These are phyloP conservation scores for Bacidia gigantensis DNA, from an alignment of 495 filamentous ascomycete species.

Conservation along the genomic window DNA sequence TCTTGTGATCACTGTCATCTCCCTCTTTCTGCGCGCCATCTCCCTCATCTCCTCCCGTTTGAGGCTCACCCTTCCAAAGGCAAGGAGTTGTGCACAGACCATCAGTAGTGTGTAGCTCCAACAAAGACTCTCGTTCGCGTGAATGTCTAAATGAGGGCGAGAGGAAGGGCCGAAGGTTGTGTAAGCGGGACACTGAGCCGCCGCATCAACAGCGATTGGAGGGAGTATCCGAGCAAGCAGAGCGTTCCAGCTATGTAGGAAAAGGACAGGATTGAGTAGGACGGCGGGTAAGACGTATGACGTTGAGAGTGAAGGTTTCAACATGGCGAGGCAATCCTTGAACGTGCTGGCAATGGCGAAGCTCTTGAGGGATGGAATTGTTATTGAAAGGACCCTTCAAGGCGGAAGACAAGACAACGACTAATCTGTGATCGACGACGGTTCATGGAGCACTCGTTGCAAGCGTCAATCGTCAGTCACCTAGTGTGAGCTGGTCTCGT, in stretches of 20 bases:
- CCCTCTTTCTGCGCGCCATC: slow-evolving; percentile 9
- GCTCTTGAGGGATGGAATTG: too few relatives aligned
- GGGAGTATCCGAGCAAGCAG: slow-evolving; percentile 23
- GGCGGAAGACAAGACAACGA: too few relatives aligned
- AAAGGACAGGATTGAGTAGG: slow-evolving; percentile 29
- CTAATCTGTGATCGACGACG: too few relatives aligned
- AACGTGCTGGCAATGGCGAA: too few relatives aligned
- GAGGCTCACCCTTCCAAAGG: slow-evolving; percentile 15
- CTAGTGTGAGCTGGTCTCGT: too few relatives aligned
- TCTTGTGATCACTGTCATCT: not conserved
- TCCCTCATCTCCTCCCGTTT: slow-evolving; percentile 13
- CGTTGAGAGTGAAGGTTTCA: slow-evolving; percentile 20
- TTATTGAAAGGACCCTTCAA: too few relatives aligned
- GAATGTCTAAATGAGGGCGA: slow-evolving; percentile 23
- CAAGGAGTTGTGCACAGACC: slow-evolving; percentile 17
- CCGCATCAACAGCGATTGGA: slow-evolving; percentile 16
- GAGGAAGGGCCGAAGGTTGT: slow-evolving; percentile 21
- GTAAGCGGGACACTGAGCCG: slow-evolving; percentile 19
- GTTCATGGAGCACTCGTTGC: too few relatives aligned
- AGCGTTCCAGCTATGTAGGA: slow-evolving; percentile 29
- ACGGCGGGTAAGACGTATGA: slow-evolving; percentile 29
- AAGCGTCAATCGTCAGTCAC: too few relatives aligned
- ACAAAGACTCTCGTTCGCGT: slow-evolving; percentile 24
- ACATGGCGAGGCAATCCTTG: not conserved
- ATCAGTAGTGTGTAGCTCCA: slow-evolving; percentile 26